Conservation (phyloP, 2,329 filamentous ascomycete genomes). For the Ophiocordyceps camponoti-saundersi region DNA sequence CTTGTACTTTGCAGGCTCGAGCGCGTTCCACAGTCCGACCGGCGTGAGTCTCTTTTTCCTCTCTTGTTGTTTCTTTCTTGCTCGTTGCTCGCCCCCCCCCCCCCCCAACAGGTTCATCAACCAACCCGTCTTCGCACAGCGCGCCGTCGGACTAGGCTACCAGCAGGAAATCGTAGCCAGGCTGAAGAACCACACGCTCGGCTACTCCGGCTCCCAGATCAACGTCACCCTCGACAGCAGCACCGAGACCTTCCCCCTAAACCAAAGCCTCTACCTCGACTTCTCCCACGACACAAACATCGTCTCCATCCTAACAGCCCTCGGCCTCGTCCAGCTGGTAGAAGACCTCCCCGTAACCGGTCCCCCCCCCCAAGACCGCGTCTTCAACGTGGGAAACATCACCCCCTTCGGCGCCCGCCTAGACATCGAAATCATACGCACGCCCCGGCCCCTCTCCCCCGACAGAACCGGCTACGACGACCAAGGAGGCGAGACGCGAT, state of each 20-base stretch:
- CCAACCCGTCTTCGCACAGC: slow-evolving; percentile 16
- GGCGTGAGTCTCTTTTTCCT: slow-evolving; percentile 23
- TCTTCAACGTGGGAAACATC: slow-evolving; percentile 46
- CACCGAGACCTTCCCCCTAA: slow-evolving; percentile 51
- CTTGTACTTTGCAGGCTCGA: slow-evolving; percentile 43
- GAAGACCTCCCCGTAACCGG: slow-evolving; percentile 35
- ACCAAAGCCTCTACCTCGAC: slow-evolving; percentile 61
- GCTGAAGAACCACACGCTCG: slow-evolving; percentile 47
- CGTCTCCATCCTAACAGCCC: slow-evolving; percentile 50
- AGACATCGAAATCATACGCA: slow-evolving; percentile 56
- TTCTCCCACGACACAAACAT: slow-evolving; percentile 68
- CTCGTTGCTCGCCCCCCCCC: no score
- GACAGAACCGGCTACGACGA: slow-evolving; percentile 35
- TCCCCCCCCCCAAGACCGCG: slow-evolving; percentile 35
- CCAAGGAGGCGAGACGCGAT: slow-evolving; percentile 41
- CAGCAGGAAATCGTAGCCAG: slow-evolving; percentile 59
- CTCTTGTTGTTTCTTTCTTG: no score
- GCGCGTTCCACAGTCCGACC: slow-evolving; percentile 45
- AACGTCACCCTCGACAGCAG: slow-evolving; percentile 57
- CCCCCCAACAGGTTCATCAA: no score
- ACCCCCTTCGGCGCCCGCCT: slow-evolving; percentile 57
- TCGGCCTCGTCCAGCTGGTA: slow-evolving; percentile 56
- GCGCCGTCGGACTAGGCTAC: slow-evolving; percentile 57
- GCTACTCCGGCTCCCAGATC: slow-evolving; percentile 40
- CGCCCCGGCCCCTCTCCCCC: slow-evolving; percentile 43